These are phyloP conservation scores for Coemansia erecta DNA, from an alignment of 192 early-diverging fungal species.

Conservation along the genomic window DNA sequence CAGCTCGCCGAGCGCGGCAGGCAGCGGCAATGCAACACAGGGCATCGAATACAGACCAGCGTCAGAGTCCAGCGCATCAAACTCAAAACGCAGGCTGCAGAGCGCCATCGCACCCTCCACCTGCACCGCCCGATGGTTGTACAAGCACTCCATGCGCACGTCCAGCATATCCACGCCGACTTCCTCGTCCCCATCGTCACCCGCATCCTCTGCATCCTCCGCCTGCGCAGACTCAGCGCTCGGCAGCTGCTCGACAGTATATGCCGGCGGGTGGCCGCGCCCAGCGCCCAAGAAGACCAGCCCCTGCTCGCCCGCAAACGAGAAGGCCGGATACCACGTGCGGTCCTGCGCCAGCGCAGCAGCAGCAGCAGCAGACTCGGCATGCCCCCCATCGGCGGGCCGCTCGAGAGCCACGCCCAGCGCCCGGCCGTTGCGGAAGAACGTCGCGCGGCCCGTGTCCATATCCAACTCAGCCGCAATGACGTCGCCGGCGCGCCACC, in stretches of 20 bases:
- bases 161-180: background rate
- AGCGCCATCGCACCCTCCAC: background rate
- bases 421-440: constrained; percentile 37
- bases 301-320: constrained; percentile 42
- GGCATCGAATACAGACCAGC: background rate
- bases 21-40: background rate
- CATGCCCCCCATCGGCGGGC: constrained; percentile 19
- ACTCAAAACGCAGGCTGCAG: background rate
- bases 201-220: background rate
- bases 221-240: background rate
- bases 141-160: background rate
- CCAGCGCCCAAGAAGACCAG: constrained; percentile 37
- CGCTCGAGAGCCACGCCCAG: constrained; percentile 44
- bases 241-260: background rate
- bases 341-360: constrained; percentile 31
- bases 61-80: background rate
- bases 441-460: constrained; percentile 34
- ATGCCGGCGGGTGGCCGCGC: background rate
- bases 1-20: background rate
- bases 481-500: constrained; percentile 40
- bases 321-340: constrained; percentile 48
- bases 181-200: too few species aligned
- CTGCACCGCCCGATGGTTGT: background rate
- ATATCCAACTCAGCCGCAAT: constrained; percentile 41
- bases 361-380: constrained; percentile 24